Evolutionary conservation across 2,329 filamentous ascomycete genomes (phyloP).

Genomic region (Cercospora citrullina): DNA sequence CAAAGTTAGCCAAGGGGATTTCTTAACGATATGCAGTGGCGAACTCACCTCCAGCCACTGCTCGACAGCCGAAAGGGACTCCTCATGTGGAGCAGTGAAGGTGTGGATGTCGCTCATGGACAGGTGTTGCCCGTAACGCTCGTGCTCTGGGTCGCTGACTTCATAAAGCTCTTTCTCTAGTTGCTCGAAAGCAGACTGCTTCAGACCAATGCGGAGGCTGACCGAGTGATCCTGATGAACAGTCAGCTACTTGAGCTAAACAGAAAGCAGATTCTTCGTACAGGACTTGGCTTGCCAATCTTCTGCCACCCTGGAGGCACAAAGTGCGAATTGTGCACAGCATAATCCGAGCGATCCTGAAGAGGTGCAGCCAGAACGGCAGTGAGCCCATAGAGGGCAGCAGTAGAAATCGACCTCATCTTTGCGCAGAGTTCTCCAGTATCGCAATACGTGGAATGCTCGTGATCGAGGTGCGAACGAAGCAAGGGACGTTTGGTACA

Average conservation of each 20-base stretch:
- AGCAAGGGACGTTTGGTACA: background rate
- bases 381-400: slow-evolving; percentile 5
- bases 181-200: slow-evolving; percentile 30
- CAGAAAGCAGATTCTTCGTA: background rate
- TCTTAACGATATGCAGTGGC: background rate
- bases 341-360: slow-evolving; percentile 21
- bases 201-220: slow-evolving; percentile 31
- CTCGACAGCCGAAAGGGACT: slow-evolving; percentile 53
- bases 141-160: slow-evolving; percentile 61
- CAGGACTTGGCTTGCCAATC: slow-evolving; percentile 22
- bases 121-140: slow-evolving; percentile 60
- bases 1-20: slow-evolving; percentile 47
- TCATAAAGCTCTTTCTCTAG: slow-evolving; percentile 61
- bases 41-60: slow-evolving; percentile 52
- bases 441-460: background rate
- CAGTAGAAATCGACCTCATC: slow-evolving; percentile 9
- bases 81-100: slow-evolving; percentile 54
- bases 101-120: slow-evolving; percentile 57
- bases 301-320: slow-evolving; percentile 26
- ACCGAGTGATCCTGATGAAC: slow-evolving; percentile 19
- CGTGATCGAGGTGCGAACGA: background rate
- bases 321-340: slow-evolving; percentile 23
- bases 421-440: background rate
- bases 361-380: slow-evolving; percentile 20
- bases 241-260: background rate